A percentile compares a stretch with the other conserved stretches of the same genome.
phyloP scores from a whole-genome alignment of 352 stramenopile genomes.

The Globisporangium polare region DNA sequence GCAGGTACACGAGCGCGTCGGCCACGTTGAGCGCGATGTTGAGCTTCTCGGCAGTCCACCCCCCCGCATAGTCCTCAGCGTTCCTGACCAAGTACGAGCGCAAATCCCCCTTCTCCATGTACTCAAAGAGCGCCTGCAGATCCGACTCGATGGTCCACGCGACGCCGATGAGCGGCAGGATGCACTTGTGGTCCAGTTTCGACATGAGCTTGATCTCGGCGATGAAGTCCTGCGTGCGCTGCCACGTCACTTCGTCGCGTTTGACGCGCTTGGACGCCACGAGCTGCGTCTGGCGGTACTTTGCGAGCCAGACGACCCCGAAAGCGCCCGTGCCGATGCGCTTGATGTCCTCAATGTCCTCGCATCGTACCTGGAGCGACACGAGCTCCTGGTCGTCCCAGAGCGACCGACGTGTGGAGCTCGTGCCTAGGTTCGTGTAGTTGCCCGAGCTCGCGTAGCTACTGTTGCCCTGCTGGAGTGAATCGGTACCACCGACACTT shows the following conservation, averaged over 20 bases:
- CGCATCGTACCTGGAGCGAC: slow-evolving; percentile 36
- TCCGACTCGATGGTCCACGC: slow-evolving; percentile 57
- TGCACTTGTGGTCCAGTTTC: slow-evolving; percentile 51
- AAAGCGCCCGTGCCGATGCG: slow-evolving; percentile 45
- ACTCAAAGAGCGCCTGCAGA: slow-evolving; percentile 63
- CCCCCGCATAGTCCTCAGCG: neutral
- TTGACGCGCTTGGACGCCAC: slow-evolving; percentile 51
- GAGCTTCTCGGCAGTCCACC: slow-evolving; percentile 37
- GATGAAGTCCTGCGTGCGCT: slow-evolving; percentile 46
- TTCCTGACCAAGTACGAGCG: slow-evolving; percentile 32
- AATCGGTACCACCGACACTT: neutral
- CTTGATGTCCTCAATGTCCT: slow-evolving; percentile 48
- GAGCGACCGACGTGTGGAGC: slow-evolving; percentile 21
- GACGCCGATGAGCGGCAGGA: slow-evolving; percentile 61
- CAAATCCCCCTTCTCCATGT: slow-evolving; percentile 58
- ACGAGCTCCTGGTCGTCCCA: slow-evolving; percentile 58
- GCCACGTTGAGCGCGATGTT: slow-evolving; percentile 28
- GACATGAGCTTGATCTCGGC: slow-evolving; percentile 70
- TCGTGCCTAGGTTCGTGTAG: slow-evolving; percentile 10
- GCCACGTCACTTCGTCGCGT: slow-evolving; percentile 34
- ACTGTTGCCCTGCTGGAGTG: neutral
- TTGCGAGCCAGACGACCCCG: slow-evolving; percentile 43
- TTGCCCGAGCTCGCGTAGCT: slow-evolving; percentile 1
- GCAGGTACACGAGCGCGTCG: slow-evolving; percentile 45
- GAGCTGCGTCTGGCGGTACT: slow-evolving; percentile 32